Conservation (phyloP, 2,329 filamentous ascomycete genomes). For the Ceratocystis eucalypticola region DNA sequence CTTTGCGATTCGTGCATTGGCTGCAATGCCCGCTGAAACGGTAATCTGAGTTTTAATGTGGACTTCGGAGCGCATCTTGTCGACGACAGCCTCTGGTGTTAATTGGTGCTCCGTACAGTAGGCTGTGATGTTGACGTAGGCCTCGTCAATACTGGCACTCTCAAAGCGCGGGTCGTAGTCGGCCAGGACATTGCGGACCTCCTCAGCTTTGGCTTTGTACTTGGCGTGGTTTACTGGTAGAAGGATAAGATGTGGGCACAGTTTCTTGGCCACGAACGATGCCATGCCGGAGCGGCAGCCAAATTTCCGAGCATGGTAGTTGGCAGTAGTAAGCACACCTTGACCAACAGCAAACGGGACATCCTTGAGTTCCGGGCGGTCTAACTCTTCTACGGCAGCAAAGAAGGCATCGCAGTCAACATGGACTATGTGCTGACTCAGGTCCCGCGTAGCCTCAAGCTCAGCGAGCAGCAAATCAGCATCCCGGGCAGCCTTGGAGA, state of each 20-base stretch:
- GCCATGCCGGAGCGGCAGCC: constrained; percentile 94
- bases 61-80: constrained; percentile 65
- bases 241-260: constrained; percentile 75
- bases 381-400: constrained; percentile 78
- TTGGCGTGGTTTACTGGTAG: constrained; percentile 80
- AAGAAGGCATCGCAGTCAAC: constrained; percentile 98
- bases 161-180: constrained; percentile 88
- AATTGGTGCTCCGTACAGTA: constrained; percentile 62
- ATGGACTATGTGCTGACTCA: constrained; percentile 77
- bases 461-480: constrained; percentile 72
- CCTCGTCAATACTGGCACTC: constrained; percentile 89
- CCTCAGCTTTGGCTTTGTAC: constrained; percentile 77
- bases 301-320: constrained; percentile 80
- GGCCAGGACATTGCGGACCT: constrained; percentile 68
- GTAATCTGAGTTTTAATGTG: constrained; percentile 67
- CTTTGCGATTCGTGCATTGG: constrained; percentile 87
- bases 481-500: constrained; percentile 56
- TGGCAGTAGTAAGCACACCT: constrained; percentile 54
- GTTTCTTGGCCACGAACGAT: constrained; percentile 82
- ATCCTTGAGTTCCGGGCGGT: constrained; percentile 69
- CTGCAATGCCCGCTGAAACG: constrained; percentile 85
- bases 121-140: constrained; percentile 84
- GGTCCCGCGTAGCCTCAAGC: constrained; percentile 63
- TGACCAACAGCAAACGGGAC: constrained; percentile 81
- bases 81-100: constrained; percentile 57